Base-by-base conservation (phyloP, 1,139 yeast genomes). In the Zygotorulaspora mrakii region DNA sequence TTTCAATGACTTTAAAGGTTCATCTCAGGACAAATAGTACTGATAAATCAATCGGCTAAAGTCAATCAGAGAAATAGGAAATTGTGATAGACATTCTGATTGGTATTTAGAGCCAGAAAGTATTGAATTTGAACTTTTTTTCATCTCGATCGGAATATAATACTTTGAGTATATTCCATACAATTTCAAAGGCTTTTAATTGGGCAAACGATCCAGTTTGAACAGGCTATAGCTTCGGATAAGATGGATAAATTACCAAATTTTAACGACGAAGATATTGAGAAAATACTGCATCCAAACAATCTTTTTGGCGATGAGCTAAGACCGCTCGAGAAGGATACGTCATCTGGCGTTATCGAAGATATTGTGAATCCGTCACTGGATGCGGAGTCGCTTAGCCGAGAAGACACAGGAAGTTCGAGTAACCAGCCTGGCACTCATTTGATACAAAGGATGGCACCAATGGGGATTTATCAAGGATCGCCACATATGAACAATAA, bases 311-410 rank as follows among this genome's bases (percentile, higher is more conserved):
- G 39, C 14, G 46, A 43, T 20, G 47, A 43, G 11, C 18, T 46
- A 32, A 37, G 43, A 31, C 40, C 43, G 24, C 25, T 40, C 18
- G 39, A 43, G 31, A 35, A 31, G 18, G 42, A 38, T 12, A 17
- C 42, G 31, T 35, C 35, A 11, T 25, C 39, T 26, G 43, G 47
- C 14, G 49, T 41, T 18, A 50, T 55, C 12, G 62, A 57, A 40
- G 61, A 55, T 37, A 55, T 57, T 18, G 49, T 54, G 7, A 57
- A 57, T 35, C 61, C 60, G 18, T 49, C 57, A 11, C 35, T 50
- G 39, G 55, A 51, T 26, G 48, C 50, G 9, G 35, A 34, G 31
- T 21, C 35, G 24, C 26, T 35, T 11, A 27, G 27, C 20, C 31
- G 41, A 14, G 29, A 35, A 4, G 21, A 17, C 25, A 12, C 16